A percentile compares a stretch with the other conserved stretches of the same genome.
Evolutionary conservation across 345 rosid genomes (phyloP).

Genomic region (Corchorus capsularis): DNA sequence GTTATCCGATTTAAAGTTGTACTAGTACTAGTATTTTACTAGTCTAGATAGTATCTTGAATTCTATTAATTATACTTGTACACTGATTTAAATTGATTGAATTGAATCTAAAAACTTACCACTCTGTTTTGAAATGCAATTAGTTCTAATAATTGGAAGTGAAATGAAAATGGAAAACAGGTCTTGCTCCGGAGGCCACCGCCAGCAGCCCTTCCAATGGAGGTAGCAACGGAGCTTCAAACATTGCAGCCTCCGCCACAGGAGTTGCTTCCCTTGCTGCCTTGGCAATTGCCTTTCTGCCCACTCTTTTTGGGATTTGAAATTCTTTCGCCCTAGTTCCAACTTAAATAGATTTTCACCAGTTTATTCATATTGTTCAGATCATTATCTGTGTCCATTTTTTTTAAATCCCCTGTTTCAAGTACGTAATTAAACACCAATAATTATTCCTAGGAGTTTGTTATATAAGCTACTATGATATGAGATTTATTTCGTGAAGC

Average conservation of each 20-base stretch:
- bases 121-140: no score
- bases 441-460: background rate
- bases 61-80: no score
- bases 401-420: no score
- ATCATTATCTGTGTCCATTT: background rate
- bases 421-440: background rate
- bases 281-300: conserved; percentile 22
- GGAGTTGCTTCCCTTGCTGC: conserved; percentile 21
- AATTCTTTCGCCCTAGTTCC: background rate
- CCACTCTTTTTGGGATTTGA: conserved; percentile 10
- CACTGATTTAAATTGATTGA: no score
- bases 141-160: no score
- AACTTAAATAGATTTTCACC: background rate
- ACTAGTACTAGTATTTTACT: no score
- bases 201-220: conserved; percentile 22
- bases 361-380: background rate
- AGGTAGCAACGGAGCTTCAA: background rate
- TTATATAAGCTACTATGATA: background rate
- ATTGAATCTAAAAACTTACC: no score
- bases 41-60: no score
- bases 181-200: conserved; percentile 2
- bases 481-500: background rate
- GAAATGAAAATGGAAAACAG: conserved; percentile 10
- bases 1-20: no score
- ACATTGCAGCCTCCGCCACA: no score